A percentile compares a stretch with the other conserved stretches of the same genome.
Evolutionary conservation across 352 stramenopile genomes (phyloP).

Genomic region (Pelagophyceae sp.): DNA sequence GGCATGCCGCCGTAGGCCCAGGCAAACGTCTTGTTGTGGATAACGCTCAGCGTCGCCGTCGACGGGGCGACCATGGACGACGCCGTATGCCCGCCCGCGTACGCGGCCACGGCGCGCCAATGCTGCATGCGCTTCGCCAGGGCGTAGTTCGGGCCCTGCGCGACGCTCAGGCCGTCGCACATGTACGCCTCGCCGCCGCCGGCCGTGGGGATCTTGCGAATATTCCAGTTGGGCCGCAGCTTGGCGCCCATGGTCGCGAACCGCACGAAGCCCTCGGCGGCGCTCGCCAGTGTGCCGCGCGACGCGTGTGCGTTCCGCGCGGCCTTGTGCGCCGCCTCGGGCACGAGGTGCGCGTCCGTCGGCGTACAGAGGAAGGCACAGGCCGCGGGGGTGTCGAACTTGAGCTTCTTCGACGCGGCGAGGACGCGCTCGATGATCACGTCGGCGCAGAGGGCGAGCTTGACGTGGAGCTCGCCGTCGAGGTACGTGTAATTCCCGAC

Average conservation of each 20-base stretch:
- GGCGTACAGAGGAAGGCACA: conserved; percentile 71
- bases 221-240: conserved; percentile 49
- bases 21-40: conserved; percentile 57
- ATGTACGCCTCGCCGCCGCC: conserved; percentile 49
- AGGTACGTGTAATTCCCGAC: conserved; percentile 73
- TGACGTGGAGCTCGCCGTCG: conserved; percentile 67
- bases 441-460: conserved; percentile 72
- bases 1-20: conserved; percentile 65
- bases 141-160: conserved; percentile 73
- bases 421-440: conserved; percentile 37
- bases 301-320: conserved; percentile 45
- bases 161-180: conserved; percentile 59
- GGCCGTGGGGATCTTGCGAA: conserved; percentile 33
- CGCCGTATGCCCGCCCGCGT: conserved; percentile 56
- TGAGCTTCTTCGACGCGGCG: background rate
- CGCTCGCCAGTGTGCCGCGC: conserved; percentile 16
- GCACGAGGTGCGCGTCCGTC: conserved; percentile 69
- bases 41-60: conserved; percentile 63
- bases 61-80: conserved; percentile 73
- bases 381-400: background rate
- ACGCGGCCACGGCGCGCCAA: conserved; percentile 64
- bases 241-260: conserved; percentile 39
- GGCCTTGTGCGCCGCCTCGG: conserved; percentile 57
- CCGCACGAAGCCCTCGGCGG: conserved; percentile 48
- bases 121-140: conserved; percentile 77